A percentile compares a stretch with the other conserved stretches of the same genome.
Conservation (phyloP, 257 asterid genomes). For the Coffea eugenioides region DNA sequence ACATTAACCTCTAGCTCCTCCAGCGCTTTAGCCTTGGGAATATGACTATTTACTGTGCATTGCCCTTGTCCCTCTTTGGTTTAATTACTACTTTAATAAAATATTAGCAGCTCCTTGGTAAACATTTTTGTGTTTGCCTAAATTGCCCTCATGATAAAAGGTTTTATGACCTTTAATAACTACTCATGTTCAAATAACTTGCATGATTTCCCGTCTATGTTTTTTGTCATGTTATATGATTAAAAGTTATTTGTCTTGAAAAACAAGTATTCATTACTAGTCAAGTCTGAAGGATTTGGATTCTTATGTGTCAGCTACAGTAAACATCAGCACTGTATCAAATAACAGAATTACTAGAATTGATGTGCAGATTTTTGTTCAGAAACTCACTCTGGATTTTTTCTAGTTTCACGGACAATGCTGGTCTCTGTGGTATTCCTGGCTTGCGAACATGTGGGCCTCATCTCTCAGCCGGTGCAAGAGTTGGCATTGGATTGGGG, state of each 20-base stretch:
- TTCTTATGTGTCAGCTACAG: not conserved
- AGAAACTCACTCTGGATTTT: slow-evolving; percentile 23
- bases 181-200: no score
- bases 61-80: not conserved
- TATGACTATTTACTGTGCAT: not conserved
- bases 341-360: not conserved
- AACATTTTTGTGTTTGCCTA: no score
- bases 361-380: slow-evolving; percentile 2
- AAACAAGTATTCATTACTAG: not conserved
- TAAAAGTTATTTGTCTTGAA: no score
- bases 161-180: no score
- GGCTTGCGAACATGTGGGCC: slow-evolving; percentile 78
- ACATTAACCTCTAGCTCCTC: no score
- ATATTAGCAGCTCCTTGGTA: no score
- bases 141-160: no score
- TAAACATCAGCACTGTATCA: no score
- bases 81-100: no score
- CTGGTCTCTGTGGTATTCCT: slow-evolving; percentile 94
- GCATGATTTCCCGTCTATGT: no score
- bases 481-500: slow-evolving; percentile 69
- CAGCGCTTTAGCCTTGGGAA: not conserved
- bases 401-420: slow-evolving; percentile 90
- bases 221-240: no score
- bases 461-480: slow-evolving; percentile 78
- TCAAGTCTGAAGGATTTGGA: not conserved